phyloP scores from a whole-genome alignment of 768 basidiomycete genomes.

The Pleurotus platypus region DNA sequence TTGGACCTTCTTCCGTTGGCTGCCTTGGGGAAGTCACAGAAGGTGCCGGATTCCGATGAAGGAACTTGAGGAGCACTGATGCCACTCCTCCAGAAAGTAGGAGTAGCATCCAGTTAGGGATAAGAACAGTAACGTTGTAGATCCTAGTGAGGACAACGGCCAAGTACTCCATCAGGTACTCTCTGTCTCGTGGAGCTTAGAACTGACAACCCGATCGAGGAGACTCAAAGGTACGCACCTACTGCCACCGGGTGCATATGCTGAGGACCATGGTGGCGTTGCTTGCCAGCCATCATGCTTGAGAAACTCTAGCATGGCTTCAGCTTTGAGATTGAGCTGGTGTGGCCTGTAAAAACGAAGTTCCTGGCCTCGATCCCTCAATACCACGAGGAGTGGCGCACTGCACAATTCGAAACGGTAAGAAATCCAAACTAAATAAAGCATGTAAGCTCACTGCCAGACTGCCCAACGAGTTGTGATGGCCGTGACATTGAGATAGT shows the following conservation, averaged over 20 bases:
- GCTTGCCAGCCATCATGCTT: constrained; percentile 57
- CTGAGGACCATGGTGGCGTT: constrained; percentile 64
- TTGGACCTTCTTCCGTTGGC: not conserved
- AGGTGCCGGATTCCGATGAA: constrained; percentile 40
- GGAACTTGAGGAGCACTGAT: constrained; percentile 60
- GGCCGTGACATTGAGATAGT: constrained; percentile 81
- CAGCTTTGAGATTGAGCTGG: constrained; percentile 56
- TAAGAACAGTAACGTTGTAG: constrained; percentile 47
- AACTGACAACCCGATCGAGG: not conserved
- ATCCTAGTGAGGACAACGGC: constrained; percentile 43
- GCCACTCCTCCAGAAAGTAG: constrained; percentile 61
- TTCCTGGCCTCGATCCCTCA: constrained; percentile 67
- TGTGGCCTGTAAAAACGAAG: constrained; percentile 79
- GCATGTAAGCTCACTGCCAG: constrained; percentile 61
- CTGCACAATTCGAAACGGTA: constrained; percentile 30
- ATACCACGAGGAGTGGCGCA: constrained; percentile 71
- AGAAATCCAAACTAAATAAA: not conserved
- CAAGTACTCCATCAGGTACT: constrained; percentile 61
- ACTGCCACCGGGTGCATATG: constrained; percentile 74
- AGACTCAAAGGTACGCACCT: constrained; percentile 37
- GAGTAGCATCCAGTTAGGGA: constrained; percentile 76
- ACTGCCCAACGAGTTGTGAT: constrained; percentile 84
- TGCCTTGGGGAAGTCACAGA: not conserved
- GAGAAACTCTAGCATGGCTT: constrained; percentile 64
- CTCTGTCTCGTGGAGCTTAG: constrained; percentile 36